Evolutionary conservation across 768 basidiomycete genomes (phyloP), one percentile per base, ranked within the genome.

Genomic region (Gloeostereum incarnatum): DNA sequence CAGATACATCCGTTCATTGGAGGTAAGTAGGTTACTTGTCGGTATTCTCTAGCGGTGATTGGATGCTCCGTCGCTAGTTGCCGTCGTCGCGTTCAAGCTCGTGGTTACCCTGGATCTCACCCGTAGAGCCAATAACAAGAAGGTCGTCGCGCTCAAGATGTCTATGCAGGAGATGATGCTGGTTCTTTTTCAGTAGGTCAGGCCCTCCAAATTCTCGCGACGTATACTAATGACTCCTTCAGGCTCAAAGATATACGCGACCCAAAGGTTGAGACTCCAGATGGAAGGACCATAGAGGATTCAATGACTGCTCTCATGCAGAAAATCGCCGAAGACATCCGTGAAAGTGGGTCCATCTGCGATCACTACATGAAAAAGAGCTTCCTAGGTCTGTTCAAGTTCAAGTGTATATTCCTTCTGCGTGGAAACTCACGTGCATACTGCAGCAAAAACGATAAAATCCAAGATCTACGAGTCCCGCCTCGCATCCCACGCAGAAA

Each of bases 91-190:
- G 1, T 76, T 76, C 51, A 59, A 65, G 24, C 54, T 69, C 0
- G 69, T 70, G 4, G 59, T 71, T 19, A 62, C 63, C 13, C 53
- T 75, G 24, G 71, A 74, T 37, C 38, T 66, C 38, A 67, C 65
- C 2, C 56, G 72, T 17, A 55, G 67, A 17, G 69, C 71, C 19
- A 76, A 77, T 38, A 67, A 75, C 39, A 63, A 60, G 39, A 72
- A 70, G 42, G 60, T 74, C 5, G 41, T 64, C 2, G 53, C 59
- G 3, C 54, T 77, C 5, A 67, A 68, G 34, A 40, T 66, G 6
- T 63, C 70, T 43, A 76, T 76, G 71, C 61, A 59, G 41, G 60
- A 72, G 29, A 61, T 69, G 58, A 69, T 75, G 63, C 39, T 49
- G 10, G 57, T 57, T 2, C 59, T 75, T 14, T 56, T 71, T 11